Evolutionary conservation across 1,284 basidiomycete species (phyloP).

Genomic region (Puccinia coronata): DNA sequence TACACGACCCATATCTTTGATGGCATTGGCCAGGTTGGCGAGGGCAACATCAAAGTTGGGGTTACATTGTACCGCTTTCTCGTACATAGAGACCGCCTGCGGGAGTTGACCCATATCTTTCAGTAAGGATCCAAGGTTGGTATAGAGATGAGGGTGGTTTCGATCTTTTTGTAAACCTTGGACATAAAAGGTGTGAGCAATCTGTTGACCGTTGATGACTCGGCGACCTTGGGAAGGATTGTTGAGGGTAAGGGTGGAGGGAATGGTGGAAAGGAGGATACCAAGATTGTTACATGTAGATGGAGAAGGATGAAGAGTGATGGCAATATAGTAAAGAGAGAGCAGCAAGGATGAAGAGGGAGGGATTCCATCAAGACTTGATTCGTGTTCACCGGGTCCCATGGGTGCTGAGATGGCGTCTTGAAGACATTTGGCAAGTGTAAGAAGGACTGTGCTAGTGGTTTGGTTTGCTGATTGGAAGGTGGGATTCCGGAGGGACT

Average conservation of each 20-base stretch:
- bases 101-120: slow-evolving; percentile 66
- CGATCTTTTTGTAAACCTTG: slow-evolving; percentile 65
- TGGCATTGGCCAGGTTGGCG: slow-evolving; percentile 67
- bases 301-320: slow-evolving; percentile 64
- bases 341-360: slow-evolving; percentile 63
- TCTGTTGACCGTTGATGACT: slow-evolving; percentile 56
- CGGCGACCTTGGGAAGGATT: slow-evolving; percentile 56
- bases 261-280: slow-evolving; percentile 65
- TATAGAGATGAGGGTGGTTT: slow-evolving; percentile 66
- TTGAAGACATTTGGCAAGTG: slow-evolving; percentile 66
- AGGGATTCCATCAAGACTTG: slow-evolving; percentile 59
- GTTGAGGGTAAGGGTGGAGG: slow-evolving; percentile 57
- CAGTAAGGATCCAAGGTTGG: slow-evolving; percentile 67
- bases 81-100: slow-evolving; percentile 65
- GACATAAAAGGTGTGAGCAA: slow-evolving; percentile 66
- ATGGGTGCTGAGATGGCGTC: slow-evolving; percentile 58
- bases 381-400: slow-evolving; percentile 51
- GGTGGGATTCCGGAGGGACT: slow-evolving; percentile 56
- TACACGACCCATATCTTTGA: slow-evolving; percentile 64
- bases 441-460: slow-evolving; percentile 65
- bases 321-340: slow-evolving; percentile 66
- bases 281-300: slow-evolving; percentile 68
- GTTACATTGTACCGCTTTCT: slow-evolving; percentile 64
- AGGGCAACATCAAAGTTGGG: slow-evolving; percentile 68
- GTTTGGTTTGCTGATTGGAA: slow-evolving; percentile 58